Conservation (phyloP, 345 rosid species). For the Excoecaria cochinchinensis region DNA sequence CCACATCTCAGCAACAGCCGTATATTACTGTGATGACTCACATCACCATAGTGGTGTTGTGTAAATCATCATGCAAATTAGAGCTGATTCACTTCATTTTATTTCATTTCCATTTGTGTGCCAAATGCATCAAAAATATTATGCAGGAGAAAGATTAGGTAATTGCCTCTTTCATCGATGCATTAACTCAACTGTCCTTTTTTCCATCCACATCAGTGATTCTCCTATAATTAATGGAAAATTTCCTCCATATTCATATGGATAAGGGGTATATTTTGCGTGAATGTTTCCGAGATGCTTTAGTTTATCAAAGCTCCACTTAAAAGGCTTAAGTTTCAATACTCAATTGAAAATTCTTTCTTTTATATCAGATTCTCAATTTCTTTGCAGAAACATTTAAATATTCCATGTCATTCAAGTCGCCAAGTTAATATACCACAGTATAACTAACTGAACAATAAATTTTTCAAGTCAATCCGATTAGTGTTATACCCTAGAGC, state of each 20-base stretch:
- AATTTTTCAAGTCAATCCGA: background rate
- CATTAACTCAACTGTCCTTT: background rate
- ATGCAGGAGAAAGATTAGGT: background rate
- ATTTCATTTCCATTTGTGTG: background rate
- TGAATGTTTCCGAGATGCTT: background rate
- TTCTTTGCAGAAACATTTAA: background rate
- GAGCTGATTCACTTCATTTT: background rate
- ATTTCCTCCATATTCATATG: too few relatives aligned
- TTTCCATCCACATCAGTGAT: background rate
- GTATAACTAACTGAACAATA: background rate
- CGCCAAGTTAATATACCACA: background rate
- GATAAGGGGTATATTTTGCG: too few relatives aligned
- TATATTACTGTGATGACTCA: background rate
- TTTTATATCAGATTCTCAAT: background rate
- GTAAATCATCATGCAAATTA: background rate
- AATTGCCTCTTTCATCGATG: background rate
- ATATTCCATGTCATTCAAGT: background rate
- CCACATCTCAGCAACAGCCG: background rate
- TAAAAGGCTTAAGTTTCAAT: background rate
- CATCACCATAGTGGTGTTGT: too few relatives aligned
- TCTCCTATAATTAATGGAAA: background rate
- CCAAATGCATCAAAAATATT: background rate
- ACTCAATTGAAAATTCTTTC: background rate
- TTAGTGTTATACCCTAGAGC: too few relatives aligned
- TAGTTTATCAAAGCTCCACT: background rate